Evolutionary conservation across 23 red algal species (phyloP).

Genomic region (Gracilaria caudata): DNA sequence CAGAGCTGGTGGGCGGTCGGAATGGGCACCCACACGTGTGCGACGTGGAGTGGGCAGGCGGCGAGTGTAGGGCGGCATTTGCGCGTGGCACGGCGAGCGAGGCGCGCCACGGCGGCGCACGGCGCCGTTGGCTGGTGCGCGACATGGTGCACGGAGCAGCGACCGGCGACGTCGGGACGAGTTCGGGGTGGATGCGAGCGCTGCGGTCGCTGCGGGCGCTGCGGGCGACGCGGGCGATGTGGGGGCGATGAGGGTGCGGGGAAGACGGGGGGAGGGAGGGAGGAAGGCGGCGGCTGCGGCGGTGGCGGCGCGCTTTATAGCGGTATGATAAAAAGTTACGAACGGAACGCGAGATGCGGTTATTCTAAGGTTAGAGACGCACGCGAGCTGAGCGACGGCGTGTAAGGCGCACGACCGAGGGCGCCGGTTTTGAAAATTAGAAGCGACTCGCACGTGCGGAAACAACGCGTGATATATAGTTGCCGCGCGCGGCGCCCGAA

Average conservation of each 20-base stretch:
- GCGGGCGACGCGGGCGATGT: background rate
- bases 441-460: background rate
- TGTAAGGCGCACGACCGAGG: no score
- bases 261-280: background rate
- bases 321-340: no score
- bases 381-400: background rate
- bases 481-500: no score
- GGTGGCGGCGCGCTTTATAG: no score
- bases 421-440: background rate
- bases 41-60: background rate
- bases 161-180: background rate
- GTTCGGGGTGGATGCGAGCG: background rate
- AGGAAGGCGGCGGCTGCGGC: background rate
- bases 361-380: background rate
- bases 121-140: no score
- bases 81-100: no score
- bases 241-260: background rate
- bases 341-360: conserved; percentile 7
- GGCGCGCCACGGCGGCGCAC: background rate
- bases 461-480: background rate
- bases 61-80: no score
- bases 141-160: no score
- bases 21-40: background rate
- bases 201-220: background rate
- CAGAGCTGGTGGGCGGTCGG: background rate